phyloP scores from a whole-genome alignment of 257 asterid genomes.

The Striga asiatica region DNA sequence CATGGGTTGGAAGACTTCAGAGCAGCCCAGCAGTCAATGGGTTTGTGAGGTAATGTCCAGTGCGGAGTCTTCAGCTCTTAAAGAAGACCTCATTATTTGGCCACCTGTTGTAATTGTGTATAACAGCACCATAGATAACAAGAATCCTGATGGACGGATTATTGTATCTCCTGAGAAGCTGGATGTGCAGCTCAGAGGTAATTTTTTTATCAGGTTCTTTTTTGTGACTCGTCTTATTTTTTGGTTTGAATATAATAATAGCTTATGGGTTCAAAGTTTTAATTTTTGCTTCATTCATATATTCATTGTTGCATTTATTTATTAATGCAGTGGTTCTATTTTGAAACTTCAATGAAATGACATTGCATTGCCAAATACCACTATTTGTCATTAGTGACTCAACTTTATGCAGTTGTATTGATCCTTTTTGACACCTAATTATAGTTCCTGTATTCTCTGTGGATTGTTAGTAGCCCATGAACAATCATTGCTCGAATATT shows the following conservation, averaged over 20 bases:
- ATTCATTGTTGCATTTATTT: no score
- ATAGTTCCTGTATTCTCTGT: no score
- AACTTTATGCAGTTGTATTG: no score
- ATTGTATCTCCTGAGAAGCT: conserved; percentile 43
- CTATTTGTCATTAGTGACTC: no score
- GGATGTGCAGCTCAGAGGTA: conserved; percentile 46
- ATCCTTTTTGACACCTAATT: no score
- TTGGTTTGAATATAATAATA: not conserved
- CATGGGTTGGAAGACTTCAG: conserved; percentile 54
- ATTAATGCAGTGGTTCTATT: no score
- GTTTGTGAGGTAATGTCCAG: conserved; percentile 30
- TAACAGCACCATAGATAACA: conserved; percentile 33
- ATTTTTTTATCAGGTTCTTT: conserved; percentile 8
- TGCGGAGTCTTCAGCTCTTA: conserved; percentile 29
- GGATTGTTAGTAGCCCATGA: no score
- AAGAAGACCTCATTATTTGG: conserved; percentile 66
- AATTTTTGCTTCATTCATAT: not conserved
- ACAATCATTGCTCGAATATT: no score
- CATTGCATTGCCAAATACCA: no score
- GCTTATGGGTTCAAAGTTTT: not conserved
- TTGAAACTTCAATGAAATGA: no score
- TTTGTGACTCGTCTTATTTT: not conserved
- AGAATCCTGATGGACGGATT: conserved; percentile 32
- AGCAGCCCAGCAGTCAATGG: conserved; percentile 33
- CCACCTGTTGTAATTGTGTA: conserved; percentile 59